These are phyloP conservation scores for Balansia obtecta DNA, from an alignment of 2,329 filamentous ascomycete genomes.

Conservation along the genomic window DNA sequence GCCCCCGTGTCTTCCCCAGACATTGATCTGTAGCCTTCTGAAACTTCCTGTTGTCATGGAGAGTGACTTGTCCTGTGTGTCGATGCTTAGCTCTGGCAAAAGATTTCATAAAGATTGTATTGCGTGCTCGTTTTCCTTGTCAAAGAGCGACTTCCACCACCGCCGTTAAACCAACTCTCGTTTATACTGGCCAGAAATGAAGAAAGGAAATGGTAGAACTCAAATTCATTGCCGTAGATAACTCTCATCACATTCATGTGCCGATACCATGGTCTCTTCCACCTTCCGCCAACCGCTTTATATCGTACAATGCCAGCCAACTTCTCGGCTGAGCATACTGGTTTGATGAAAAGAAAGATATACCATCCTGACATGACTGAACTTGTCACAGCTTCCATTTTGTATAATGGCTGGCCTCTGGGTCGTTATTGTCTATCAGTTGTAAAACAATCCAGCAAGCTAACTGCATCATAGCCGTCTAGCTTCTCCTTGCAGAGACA, in stretches of 20 bases:
- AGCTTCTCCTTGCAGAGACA: not conserved
- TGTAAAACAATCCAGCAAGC: not conserved
- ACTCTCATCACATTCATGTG: not conserved
- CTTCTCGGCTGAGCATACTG: not conserved
- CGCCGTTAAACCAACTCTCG: not conserved
- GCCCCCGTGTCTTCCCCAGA: too few species aligned
- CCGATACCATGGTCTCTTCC: not conserved
- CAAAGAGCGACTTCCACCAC: too few species aligned
- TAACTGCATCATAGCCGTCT: not conserved
- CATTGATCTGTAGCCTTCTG: too few species aligned
- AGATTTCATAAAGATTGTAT: not conserved
- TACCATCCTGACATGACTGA: not conserved
- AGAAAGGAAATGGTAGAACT: not conserved
- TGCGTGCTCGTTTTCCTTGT: not conserved
- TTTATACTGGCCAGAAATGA: not conserved
- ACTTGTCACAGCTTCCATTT: too few species aligned
- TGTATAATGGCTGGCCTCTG: not conserved
- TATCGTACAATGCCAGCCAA: slow-evolving; percentile 5
- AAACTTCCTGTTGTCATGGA: too few species aligned
- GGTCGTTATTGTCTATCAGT: not conserved
- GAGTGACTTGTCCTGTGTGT: too few species aligned
- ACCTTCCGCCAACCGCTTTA: not conserved
- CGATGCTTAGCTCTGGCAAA: too few species aligned
- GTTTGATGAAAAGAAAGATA: not conserved
- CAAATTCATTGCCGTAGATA: not conserved